phyloP scores from a whole-genome alignment of 2,329 filamentous ascomycete genomes.

The Xylariomycetidae sp. region DNA sequence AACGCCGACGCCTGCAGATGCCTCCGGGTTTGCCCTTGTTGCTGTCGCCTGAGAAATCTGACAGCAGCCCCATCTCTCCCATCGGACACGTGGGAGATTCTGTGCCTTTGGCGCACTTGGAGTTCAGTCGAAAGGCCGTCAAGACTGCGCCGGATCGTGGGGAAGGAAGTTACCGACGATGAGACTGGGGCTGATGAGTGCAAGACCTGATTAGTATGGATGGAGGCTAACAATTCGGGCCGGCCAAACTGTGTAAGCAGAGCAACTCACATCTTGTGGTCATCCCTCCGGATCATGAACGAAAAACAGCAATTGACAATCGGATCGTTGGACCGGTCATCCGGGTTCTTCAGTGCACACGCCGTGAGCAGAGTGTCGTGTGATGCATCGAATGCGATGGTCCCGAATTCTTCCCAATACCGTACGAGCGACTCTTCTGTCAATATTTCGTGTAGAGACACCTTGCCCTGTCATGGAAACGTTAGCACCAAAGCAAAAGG shows the following conservation, averaged over 20 bases:
- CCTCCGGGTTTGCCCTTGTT: too few relatives aligned
- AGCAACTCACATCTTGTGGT: slow-evolving; percentile 81
- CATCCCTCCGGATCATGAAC: slow-evolving; percentile 90
- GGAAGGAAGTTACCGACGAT: slow-evolving; percentile 97
- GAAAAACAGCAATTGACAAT: slow-evolving; percentile 94
- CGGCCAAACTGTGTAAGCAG: too few relatives aligned
- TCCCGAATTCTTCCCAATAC: slow-evolving; percentile 99
- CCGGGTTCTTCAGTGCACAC: slow-evolving; percentile 81
- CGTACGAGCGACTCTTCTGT: slow-evolving; percentile 91
- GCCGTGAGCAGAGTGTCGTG: slow-evolving; percentile 95
- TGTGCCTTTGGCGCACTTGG: too few relatives aligned
- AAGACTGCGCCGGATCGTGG: slow-evolving; percentile 58
- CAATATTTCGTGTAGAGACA: slow-evolving; percentile 91
- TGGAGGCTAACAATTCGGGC: too few relatives aligned
- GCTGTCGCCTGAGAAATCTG: too few relatives aligned
- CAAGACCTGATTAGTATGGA: too few relatives aligned
- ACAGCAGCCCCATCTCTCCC: too few relatives aligned
- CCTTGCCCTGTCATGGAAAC: slow-evolving; percentile 92
- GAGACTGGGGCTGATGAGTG: slow-evolving; percentile 72
- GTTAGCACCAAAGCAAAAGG: too few relatives aligned
- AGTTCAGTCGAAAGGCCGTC: too few relatives aligned
- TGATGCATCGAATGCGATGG: slow-evolving; percentile 88
- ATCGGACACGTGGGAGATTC: too few relatives aligned
- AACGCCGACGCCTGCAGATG: too few relatives aligned
- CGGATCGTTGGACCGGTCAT: slow-evolving; percentile 59